Conservation (phyloP, 768 basidiomycete genomes). For the Mycena floridula region DNA sequence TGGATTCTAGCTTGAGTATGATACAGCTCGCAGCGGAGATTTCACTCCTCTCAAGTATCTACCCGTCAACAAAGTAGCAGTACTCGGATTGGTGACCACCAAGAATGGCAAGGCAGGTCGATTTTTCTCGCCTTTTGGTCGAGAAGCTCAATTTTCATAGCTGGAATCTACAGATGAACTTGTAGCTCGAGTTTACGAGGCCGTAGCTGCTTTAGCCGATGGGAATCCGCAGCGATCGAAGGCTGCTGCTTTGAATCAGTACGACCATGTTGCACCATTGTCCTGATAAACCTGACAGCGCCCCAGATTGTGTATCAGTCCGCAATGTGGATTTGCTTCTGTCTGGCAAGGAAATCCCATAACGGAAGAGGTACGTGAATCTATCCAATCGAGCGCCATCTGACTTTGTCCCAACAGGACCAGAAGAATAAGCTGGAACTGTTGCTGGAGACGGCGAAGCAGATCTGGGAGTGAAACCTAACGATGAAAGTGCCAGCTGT, state of each 20-base stretch:
- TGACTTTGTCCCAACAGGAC: constrained; percentile 26
- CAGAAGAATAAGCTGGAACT: constrained; percentile 41
- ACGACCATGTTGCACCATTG: constrained; percentile 11
- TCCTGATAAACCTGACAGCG: background rate
- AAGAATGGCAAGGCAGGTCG: constrained; percentile 36
- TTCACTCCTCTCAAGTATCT: constrained; percentile 50
- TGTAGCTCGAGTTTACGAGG: constrained; percentile 45
- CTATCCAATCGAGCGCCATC: background rate
- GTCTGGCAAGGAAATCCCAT: constrained; percentile 54
- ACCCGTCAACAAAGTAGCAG: constrained; percentile 40
- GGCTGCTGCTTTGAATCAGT: constrained; percentile 50
- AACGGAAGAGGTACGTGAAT: constrained; percentile 34
- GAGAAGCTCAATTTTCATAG: constrained; percentile 29
- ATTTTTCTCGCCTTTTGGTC: background rate
- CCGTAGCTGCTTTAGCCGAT: constrained; percentile 40
- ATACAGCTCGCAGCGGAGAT: constrained; percentile 56
- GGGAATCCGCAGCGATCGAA: constrained; percentile 38
- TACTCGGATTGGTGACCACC: constrained; percentile 45
- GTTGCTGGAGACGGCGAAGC: constrained; percentile 37
- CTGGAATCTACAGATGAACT: constrained; percentile 46
- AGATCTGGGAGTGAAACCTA: too few relatives aligned
- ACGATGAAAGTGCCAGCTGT: too few relatives aligned
- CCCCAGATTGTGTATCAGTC: constrained; percentile 45
- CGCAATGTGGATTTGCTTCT: constrained; percentile 62
- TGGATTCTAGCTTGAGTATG: constrained; percentile 50